phyloP scores from a whole-genome alignment of 2,329 filamentous ascomycete species.

The Corinectria fuckeliana region DNA sequence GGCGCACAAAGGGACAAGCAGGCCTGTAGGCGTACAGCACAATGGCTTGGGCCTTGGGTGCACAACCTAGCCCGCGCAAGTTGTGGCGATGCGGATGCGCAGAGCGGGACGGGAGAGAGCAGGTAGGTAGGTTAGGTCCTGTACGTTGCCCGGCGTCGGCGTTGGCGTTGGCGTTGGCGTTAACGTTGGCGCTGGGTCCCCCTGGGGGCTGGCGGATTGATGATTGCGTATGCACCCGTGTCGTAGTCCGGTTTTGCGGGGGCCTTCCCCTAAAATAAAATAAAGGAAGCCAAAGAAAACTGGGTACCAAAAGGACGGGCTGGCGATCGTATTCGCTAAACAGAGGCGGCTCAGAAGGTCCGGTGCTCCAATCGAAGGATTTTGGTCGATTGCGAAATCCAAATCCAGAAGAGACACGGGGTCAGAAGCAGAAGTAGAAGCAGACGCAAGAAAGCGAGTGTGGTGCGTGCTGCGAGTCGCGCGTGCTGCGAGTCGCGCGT shows the following conservation, averaged over 20 bases:
- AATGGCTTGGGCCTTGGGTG: too few relatives aligned
- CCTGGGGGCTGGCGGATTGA: constrained; percentile 11
- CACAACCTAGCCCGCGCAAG: neutral
- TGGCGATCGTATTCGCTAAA: constrained; percentile 37
- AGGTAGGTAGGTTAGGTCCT: too few relatives aligned
- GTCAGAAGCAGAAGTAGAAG: neutral
- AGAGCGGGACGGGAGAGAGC: constrained; percentile 12
- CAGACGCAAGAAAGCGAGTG: constrained; percentile 5
- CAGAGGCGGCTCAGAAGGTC: constrained; percentile 1
- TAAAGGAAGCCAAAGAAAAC: constrained; percentile 7
- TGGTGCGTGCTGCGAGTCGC: neutral
- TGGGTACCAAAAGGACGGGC: constrained; percentile 18
- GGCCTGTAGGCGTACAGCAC: too few relatives aligned
- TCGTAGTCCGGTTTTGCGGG: constrained; percentile 26
- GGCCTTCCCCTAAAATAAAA: constrained; percentile 22
- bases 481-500: neutral
- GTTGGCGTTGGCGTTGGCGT: constrained; percentile 9
- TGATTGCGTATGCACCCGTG: constrained; percentile 22
- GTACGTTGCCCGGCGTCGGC: too few relatives aligned
- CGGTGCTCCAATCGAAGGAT: constrained; percentile 8
- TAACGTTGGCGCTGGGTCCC: constrained; percentile 1
- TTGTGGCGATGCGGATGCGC: constrained; percentile 33
- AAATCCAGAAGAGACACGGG: neutral
- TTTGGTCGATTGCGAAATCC: constrained; percentile 1
- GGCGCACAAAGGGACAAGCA: neutral